Base-by-base conservation (phyloP, 2,329 filamentous ascomycete genomes). In the Microsporum audouinii region DNA sequence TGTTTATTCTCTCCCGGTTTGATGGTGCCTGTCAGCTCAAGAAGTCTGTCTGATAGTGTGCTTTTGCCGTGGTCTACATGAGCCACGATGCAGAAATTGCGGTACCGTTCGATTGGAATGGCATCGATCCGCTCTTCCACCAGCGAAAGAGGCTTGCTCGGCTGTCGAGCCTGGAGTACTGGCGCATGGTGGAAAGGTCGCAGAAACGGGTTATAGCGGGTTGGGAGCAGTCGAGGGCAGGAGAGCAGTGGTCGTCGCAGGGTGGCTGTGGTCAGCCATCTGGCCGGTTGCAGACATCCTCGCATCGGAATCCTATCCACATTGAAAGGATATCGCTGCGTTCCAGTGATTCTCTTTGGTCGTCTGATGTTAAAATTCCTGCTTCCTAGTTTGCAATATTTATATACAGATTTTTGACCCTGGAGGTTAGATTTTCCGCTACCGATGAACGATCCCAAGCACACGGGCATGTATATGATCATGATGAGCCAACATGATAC, bases 61-160 rank as follows among this genome's bases (percentile, higher is more conserved):
- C 89, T 95, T 76, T 99, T 99, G 69, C 94, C 94, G 84, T 99
- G 94, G 73, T 99, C 94, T 71, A 99, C 95, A 73, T 99, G 94
- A 7, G 94, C 94, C 58, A 99, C 92, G 70, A 99, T 97, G 76
- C 94, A 99, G 74, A 99, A 99, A 75, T 99, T 99, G 65, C 94
- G 87, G 70, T 83, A 81, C 41, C 78, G 74, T 41, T 80, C 78
- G 59, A 81, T 75, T 5, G 79, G 79, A 59, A 81, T 80, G 2
- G 73, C 73, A 3, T 75, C 71, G 39, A 81, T 80, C 56, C 84
- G 79, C 62, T 78, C 76, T 71, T 87, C 84, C 27, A 87, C 77
- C 29, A 81, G 79, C n/a, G 79, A 71, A 3, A 71, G 65, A 0
- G 67, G 64, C 59, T 71, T 69, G 7, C 64, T 68, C 1, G 67